A percentile compares a stretch with the other conserved stretches of the same genome.
phyloP scores from a whole-genome alignment of 345 rosid species.

The Bruguiera gymnorhiza region DNA sequence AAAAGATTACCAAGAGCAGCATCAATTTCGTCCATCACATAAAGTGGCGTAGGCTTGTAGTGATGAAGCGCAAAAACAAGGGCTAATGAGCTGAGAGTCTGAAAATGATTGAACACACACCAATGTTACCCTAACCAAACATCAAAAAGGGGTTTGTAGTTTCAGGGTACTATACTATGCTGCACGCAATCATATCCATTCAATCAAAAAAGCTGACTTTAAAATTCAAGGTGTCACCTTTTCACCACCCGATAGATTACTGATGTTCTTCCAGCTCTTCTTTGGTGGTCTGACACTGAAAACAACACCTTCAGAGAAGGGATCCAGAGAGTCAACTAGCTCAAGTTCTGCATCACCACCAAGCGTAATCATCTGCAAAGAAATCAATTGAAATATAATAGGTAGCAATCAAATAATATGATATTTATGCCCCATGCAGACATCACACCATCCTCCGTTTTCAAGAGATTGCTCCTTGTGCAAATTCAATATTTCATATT shows the following conservation, averaged over 20 bases:
- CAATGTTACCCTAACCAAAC: not conserved
- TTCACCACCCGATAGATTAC: slow-evolving; percentile 96
- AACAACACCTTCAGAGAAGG: slow-evolving; percentile 97
- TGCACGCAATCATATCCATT: not conserved
- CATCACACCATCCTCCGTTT: not conserved
- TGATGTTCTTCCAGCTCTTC: slow-evolving; percentile 98
- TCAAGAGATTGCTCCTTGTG: not conserved
- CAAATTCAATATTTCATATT: too few species aligned
- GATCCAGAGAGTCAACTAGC: slow-evolving; percentile 94
- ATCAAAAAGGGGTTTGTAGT: not conserved
- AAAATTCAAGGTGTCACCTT: slow-evolving; percentile 44
- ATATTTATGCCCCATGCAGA: not conserved
- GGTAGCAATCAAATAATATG: not conserved
- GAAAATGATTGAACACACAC: slow-evolving; percentile 16
- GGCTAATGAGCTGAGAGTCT: slow-evolving; percentile 97
- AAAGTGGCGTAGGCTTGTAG: slow-evolving; percentile 98
- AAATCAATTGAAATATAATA: slow-evolving; percentile 2
- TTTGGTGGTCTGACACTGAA: slow-evolving; percentile 98
- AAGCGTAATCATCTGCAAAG: slow-evolving; percentile 84
- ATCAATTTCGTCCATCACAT: slow-evolving; percentile 97
- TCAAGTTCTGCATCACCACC: slow-evolving; percentile 99
- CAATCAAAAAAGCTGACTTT: not conserved
- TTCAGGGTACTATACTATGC: not conserved
- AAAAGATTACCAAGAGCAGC: slow-evolving; percentile 78
- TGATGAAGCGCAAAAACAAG: slow-evolving; percentile 98